Evolutionary conservation across 768 basidiomycete species (phyloP).

Genomic region (Rubroboletus satanas): DNA sequence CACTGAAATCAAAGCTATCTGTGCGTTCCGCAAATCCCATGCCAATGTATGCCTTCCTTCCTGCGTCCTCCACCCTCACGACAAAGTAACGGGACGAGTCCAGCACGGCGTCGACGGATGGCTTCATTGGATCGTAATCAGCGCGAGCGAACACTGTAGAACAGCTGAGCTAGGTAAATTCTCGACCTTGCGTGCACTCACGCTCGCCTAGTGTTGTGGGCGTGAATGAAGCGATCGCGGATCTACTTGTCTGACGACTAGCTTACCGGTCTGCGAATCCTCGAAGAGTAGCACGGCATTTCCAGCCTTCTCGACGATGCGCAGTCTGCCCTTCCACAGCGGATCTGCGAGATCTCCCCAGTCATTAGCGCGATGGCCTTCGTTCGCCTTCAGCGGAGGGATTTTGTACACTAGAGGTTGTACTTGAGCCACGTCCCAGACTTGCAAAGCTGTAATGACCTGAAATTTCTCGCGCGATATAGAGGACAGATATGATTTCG

Average conservation of each 20-base stretch:
- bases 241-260: background rate
- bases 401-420: conserved; percentile 76
- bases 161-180: conserved; percentile 4
- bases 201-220: conserved; percentile 52
- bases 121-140: conserved; percentile 71
- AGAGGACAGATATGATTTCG: conserved; percentile 86
- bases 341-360: conserved; percentile 86
- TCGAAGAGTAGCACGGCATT: conserved; percentile 75
- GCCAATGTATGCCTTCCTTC: conserved; percentile 88
- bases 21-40: conserved; percentile 88
- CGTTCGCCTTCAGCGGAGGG: conserved; percentile 78
- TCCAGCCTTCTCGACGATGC: conserved; percentile 74
- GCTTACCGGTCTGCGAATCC: conserved; percentile 71
- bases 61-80: conserved; percentile 81
- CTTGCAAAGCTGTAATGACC: conserved; percentile 44
- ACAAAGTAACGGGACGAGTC: conserved; percentile 97
- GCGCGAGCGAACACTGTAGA: conserved; percentile 80
- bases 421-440: conserved; percentile 19
- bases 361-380: conserved; percentile 87
- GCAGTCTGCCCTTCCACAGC: conserved; percentile 88
- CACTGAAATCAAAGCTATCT: conserved; percentile 91
- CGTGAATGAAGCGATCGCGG: conserved; percentile 1
- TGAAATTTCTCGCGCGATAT: conserved; percentile 87
- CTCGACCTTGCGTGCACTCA: conserved; percentile 35
- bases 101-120: conserved; percentile 90